Conservation (phyloP, 495 filamentous ascomycete genomes). For the Neurospora sp. region DNA sequence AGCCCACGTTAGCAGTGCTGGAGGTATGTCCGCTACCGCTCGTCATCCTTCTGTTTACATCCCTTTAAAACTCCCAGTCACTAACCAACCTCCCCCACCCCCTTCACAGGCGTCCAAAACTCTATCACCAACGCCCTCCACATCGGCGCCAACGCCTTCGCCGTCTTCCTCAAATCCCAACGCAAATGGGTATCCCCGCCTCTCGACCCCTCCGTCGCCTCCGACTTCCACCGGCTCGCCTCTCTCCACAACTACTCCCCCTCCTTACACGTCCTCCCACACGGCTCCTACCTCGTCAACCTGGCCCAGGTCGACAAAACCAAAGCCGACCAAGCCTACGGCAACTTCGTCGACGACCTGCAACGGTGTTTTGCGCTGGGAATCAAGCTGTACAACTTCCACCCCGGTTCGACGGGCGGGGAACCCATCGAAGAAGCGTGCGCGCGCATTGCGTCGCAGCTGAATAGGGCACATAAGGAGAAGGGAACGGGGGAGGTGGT, state of each 20-base stretch:
- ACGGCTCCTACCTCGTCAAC: slow-evolving; percentile 95
- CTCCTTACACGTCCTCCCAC: slow-evolving; percentile 63
- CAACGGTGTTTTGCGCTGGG: slow-evolving; percentile 79
- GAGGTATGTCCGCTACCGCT: slow-evolving; percentile 63
- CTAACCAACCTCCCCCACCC: neutral
- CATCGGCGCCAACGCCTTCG: slow-evolving; percentile 87
- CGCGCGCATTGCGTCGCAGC: slow-evolving; percentile 60
- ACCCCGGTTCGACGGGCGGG: slow-evolving; percentile 73
- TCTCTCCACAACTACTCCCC: slow-evolving; percentile 64
- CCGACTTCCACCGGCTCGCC: slow-evolving; percentile 58
- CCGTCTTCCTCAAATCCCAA: slow-evolving; percentile 90
- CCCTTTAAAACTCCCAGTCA: neutral
- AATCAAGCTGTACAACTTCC: slow-evolving; percentile 92
- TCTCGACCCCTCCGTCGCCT: slow-evolving; percentile 53
- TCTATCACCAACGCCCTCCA: slow-evolving; percentile 67
- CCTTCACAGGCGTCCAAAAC: slow-evolving; percentile 67
- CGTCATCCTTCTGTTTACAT: neutral
- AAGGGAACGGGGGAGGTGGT: slow-evolving; percentile 66
- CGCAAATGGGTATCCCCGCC: slow-evolving; percentile 87
- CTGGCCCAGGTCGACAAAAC: slow-evolving; percentile 70
- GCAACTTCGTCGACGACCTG: slow-evolving; percentile 80
- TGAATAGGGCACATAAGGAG: slow-evolving; percentile 69
- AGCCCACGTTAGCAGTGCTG: slow-evolving; percentile 82
- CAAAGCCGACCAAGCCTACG: slow-evolving; percentile 81
- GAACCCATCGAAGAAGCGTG: slow-evolving; percentile 58